These are phyloP conservation scores for Moelleriella libera DNA, from an alignment of 2,329 filamentous ascomycete species.

Conservation along the genomic window DNA sequence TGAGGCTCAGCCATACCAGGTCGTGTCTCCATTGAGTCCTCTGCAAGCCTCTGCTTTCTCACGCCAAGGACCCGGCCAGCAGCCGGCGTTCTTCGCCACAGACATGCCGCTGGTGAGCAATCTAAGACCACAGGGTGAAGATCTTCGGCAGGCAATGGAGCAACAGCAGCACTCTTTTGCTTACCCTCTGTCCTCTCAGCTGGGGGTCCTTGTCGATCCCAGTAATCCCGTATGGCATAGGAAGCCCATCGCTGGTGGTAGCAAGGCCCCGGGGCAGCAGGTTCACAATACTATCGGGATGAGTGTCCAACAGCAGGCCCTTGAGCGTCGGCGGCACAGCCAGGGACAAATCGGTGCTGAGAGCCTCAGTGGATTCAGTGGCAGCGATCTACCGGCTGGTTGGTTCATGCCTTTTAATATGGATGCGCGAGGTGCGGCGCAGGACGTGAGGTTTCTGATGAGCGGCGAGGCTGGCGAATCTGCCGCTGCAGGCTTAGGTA, in stretches of 20 bases:
- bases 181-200: not conserved
- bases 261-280: not conserved
- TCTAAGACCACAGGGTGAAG: conserved; percentile 31
- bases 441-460: conserved; percentile 28
- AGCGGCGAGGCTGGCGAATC: conserved; percentile 12
- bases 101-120: conserved; percentile 36
- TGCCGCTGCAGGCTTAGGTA: not conserved
- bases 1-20: conserved; percentile 26
- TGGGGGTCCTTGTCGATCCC: conserved; percentile 24
- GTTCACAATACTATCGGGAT: not conserved
- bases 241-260: not conserved
- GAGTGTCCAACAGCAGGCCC: conserved; percentile 8
- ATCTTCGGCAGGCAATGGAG: conserved; percentile 50
- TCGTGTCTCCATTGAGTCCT: conserved; percentile 38
- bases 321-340: conserved; percentile 11
- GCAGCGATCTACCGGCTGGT: conserved; percentile 43
- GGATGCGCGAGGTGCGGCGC: conserved; percentile 53
- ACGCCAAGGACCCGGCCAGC: not conserved
- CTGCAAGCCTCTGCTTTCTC: conserved; percentile 23
- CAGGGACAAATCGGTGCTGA: conserved; percentile 9
- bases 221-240: conserved; percentile 8
- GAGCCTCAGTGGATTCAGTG: conserved; percentile 11
- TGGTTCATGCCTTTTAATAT: conserved; percentile 95
- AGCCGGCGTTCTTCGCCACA: conserved; percentile 28
- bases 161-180: conserved; percentile 63